phyloP scores from a whole-genome alignment of 306 rosid genomes.

The Phaseolus lunatus region DNA sequence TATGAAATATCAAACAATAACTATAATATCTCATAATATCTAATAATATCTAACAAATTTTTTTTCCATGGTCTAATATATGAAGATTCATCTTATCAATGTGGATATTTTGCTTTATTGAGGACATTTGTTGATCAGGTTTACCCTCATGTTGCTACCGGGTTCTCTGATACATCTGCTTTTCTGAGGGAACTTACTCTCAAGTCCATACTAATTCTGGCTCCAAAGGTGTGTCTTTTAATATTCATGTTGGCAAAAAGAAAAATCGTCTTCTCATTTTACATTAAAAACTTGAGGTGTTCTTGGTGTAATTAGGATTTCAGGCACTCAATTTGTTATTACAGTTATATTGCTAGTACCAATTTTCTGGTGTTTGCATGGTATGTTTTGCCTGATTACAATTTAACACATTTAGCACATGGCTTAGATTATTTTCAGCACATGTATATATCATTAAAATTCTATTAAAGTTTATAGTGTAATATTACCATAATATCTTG shows the following conservation, averaged over 20 bases:
- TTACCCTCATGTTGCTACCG: constrained; percentile 93
- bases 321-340: constrained; percentile 8
- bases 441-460: neutral
- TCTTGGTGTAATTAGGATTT: constrained; percentile 34
- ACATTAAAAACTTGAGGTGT: constrained; percentile 1
- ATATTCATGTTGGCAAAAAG: constrained; percentile 26
- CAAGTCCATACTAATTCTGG: constrained; percentile 91
- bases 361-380: neutral
- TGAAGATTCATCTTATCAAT: constrained; percentile 24
- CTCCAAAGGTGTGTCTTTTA: constrained; percentile 76
- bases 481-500: neutral
- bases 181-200: constrained; percentile 96
- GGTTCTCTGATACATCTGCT: constrained; percentile 96
- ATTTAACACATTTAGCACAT: neutral
- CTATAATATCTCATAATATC: too few relatives aligned
- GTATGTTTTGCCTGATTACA: neutral
- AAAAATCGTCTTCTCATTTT: constrained; percentile 9
- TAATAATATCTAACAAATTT: too few relatives aligned
- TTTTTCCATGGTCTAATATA: constrained; percentile 23
- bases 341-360: neutral
- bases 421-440: neutral
- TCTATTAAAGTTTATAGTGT: neutral
- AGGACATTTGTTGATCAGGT: constrained; percentile 65
- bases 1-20: too few relatives aligned
- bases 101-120: constrained; percentile 39